Conservation (phyloP, 176 grass and related monocot species). For the Rhynchospora breviuscula region DNA sequence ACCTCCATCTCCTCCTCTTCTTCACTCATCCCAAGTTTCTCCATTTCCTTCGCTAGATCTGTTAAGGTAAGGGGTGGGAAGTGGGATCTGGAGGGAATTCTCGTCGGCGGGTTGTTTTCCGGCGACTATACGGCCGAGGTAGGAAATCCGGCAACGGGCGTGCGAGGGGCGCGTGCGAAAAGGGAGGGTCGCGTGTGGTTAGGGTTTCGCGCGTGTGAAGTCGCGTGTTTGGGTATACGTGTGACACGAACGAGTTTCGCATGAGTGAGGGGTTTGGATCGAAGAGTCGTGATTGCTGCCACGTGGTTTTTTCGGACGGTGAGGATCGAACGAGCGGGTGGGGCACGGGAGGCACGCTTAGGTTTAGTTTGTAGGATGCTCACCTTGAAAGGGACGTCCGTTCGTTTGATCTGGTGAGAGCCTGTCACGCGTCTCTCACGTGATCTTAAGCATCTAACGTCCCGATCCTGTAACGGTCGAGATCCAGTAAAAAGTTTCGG, state of each 20-base stretch:
- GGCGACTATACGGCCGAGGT: constrained; percentile 24
- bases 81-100: not conserved
- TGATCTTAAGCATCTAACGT: constrained; percentile 6
- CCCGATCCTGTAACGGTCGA: no score
- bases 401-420: not conserved
- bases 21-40: constrained; percentile 26
- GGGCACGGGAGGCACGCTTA: constrained; percentile 22
- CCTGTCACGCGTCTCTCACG: constrained; percentile 26
- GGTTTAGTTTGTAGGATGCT: not conserved
- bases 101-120: not conserved
- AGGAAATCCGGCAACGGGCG: constrained; percentile 9
- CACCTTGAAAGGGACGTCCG: not conserved
- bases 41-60: constrained; percentile 23
- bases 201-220: constrained; percentile 55
- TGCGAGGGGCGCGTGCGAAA: not conserved
- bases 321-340: constrained; percentile 23
- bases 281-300: constrained; percentile 21
- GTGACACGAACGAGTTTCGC: constrained; percentile 40
- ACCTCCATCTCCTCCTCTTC: constrained; percentile 30
- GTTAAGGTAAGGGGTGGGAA: not conserved
- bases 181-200: not conserved
- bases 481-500: no score
- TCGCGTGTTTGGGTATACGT: constrained; percentile 40
- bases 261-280: not conserved
- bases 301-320: constrained; percentile 31